phyloP scores from a whole-genome alignment of 495 filamentous ascomycete species.

The Beverwykella pulmonaria region DNA sequence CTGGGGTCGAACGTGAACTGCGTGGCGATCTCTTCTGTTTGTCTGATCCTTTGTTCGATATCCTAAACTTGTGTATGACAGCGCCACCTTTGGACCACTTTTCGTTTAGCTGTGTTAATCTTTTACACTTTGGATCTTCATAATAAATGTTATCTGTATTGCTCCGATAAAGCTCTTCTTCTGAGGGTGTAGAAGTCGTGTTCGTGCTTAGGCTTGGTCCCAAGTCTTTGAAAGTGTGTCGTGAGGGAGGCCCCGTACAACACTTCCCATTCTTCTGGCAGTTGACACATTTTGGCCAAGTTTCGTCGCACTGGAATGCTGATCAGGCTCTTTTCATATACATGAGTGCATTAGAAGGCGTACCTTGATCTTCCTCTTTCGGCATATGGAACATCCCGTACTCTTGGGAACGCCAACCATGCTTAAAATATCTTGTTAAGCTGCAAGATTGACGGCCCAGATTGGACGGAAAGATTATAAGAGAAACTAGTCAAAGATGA shows the following conservation, averaged over 20 bases:
- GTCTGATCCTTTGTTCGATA: slow-evolving; percentile 10
- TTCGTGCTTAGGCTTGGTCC: slow-evolving; percentile 18
- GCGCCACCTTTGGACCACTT: slow-evolving; percentile 29
- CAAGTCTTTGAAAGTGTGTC: slow-evolving; percentile 30
- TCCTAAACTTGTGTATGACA: slow-evolving; percentile 27
- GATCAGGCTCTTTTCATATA: not conserved
- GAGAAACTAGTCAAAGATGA: not conserved
- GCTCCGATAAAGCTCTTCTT: not conserved
- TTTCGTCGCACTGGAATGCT: slow-evolving; percentile 22
- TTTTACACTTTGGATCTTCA: not conserved
- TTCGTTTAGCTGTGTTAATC: slow-evolving; percentile 24
- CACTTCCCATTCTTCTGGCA: slow-evolving; percentile 27
- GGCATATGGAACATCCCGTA: slow-evolving; percentile 31
- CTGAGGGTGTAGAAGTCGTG: not conserved
- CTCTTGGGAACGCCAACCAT: slow-evolving; percentile 36
- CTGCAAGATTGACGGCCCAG: not conserved
- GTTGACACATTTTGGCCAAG: slow-evolving; percentile 29
- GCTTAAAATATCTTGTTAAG: not conserved
- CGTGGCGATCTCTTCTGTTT: slow-evolving; percentile 7
- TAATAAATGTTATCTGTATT: not conserved
- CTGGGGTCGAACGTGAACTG: not conserved
- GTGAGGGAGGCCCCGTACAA: slow-evolving; percentile 28
- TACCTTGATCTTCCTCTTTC: slow-evolving; percentile 33
- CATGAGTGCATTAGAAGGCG: not conserved
- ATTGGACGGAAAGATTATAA: not conserved